A percentile compares a stretch with the other conserved stretches of the same genome.
Conservation (phyloP, 2,329 filamentous ascomycete genomes). For the Penicillium sp. region DNA sequence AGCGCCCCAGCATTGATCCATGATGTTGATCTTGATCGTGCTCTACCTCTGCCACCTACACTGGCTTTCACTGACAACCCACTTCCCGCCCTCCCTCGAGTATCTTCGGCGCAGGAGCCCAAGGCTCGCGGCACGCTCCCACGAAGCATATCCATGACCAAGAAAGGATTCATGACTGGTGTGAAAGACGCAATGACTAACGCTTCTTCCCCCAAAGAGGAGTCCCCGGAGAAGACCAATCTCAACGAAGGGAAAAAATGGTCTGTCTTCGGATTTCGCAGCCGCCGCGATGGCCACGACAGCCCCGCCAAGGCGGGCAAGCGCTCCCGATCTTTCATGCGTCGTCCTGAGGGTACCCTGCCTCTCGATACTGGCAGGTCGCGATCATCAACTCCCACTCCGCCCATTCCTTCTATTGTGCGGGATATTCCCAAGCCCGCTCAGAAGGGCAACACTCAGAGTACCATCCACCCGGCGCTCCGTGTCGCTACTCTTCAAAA, state of each 20-base stretch:
- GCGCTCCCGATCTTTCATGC: conserved; percentile 7
- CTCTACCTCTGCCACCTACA: background rate
- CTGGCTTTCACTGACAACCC: background rate
- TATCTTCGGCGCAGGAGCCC: background rate
- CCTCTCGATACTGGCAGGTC: background rate
- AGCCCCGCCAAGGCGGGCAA: conserved; percentile 2
- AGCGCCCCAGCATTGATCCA: background rate
- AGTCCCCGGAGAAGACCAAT: background rate
- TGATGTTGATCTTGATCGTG: background rate
- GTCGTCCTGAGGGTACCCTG: conserved; percentile 1
- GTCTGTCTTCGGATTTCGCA: conserved; percentile 18
- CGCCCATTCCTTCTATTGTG: conserved; percentile 3
- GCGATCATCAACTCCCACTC: conserved; percentile 6
- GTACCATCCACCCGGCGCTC: background rate
- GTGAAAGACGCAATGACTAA: background rate
- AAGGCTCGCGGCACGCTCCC: background rate
- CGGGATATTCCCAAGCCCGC: background rate
- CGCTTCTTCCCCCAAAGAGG: conserved; percentile 1
- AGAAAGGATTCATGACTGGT: conserved; percentile 4
- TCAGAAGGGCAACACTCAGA: background rate
- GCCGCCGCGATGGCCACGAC: conserved; percentile 9
- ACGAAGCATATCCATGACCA: conserved; percentile 10
- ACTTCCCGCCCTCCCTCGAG: background rate
- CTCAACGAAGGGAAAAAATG: conserved; percentile 14
- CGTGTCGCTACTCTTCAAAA: background rate